Conservation (phyloP, 202 grass and related monocot species). For the Zizania palustris region DNA sequence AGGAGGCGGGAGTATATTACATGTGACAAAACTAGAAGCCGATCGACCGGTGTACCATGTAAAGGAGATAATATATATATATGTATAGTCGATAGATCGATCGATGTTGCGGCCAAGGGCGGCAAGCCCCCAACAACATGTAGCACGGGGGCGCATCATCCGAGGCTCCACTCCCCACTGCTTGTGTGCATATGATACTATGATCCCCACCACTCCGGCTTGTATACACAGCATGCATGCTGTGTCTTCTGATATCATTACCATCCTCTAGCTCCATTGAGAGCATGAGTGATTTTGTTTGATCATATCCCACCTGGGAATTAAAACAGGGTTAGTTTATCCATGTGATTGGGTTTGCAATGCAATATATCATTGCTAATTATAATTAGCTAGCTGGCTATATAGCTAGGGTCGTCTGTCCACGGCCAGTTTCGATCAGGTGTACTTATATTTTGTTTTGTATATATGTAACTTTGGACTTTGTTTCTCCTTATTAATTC, state of each 20-base stretch:
- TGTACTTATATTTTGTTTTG: too few species aligned
- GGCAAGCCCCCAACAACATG: conserved; percentile 11
- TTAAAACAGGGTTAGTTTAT: not conserved
- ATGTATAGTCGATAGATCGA: not conserved
- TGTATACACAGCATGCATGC: not conserved
- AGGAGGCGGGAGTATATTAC: not conserved
- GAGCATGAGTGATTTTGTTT: not conserved
- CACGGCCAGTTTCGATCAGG: too few species aligned
- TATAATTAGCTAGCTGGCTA: too few species aligned
- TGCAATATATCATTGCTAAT: too few species aligned
- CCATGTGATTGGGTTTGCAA: too few species aligned
- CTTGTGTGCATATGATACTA: not conserved
- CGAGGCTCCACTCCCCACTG: not conserved
- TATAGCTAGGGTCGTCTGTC: too few species aligned
- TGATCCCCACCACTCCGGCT: not conserved
- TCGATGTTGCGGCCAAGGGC: not conserved
- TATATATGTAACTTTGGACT: too few species aligned
- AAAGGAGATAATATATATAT: not conserved
- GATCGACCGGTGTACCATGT: not conserved
- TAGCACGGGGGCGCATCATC: conserved; percentile 8
- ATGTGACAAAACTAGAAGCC: conserved; percentile 25
- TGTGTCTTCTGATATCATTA: not conserved
- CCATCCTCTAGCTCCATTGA: not conserved
- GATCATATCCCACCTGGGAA: not conserved
- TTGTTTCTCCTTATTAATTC: too few species aligned